A percentile compares a stretch with the other conserved stretches of the same genome.
These are phyloP conservation scores for Nannochloris sp. DNA, from an alignment of 139 green algal genomes.

Conservation along the genomic window DNA sequence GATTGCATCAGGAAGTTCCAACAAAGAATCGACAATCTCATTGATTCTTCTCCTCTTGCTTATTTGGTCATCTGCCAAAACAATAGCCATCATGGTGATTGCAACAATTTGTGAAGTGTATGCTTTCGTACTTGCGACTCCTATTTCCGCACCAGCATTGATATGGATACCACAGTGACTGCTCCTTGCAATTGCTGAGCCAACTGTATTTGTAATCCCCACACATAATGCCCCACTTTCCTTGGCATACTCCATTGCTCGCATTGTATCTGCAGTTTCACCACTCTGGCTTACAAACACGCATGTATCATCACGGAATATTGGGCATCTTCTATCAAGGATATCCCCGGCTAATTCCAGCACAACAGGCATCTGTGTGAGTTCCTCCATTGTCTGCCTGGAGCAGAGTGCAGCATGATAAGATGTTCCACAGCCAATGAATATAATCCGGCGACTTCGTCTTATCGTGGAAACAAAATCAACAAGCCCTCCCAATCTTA, in stretches of 20 bases:
- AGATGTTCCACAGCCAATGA: slow-evolving; percentile 57
- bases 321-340: slow-evolving; percentile 47
- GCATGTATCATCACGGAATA: slow-evolving; percentile 62
- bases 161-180: slow-evolving; percentile 71
- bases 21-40: slow-evolving; percentile 52
- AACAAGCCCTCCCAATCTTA: slow-evolving; percentile 15
- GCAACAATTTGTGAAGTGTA: slow-evolving; percentile 54
- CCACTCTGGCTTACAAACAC: slow-evolving; percentile 60
- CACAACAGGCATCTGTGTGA: slow-evolving; percentile 42
- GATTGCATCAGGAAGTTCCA: slow-evolving; percentile 41
- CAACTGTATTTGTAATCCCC: slow-evolving; percentile 76
- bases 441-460: slow-evolving; percentile 45
- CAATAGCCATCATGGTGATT: slow-evolving; percentile 58
- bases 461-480: slow-evolving; percentile 35
- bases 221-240: slow-evolving; percentile 56
- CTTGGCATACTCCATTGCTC: slow-evolving; percentile 50
- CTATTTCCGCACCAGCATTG: slow-evolving; percentile 71
- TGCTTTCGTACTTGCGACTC: slow-evolving; percentile 65
- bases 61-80: slow-evolving; percentile 53
- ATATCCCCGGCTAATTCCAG: slow-evolving; percentile 66
- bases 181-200: slow-evolving; percentile 54
- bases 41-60: slow-evolving; percentile 30
- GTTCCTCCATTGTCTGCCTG: slow-evolving; percentile 44
- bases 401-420: slow-evolving; percentile 54
- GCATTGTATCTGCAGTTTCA: slow-evolving; percentile 69